A percentile compares a stretch with the other conserved stretches of the same genome.
phyloP scores from a whole-genome alignment of 129 eudicot genomes.

The Solidago caesia region DNA sequence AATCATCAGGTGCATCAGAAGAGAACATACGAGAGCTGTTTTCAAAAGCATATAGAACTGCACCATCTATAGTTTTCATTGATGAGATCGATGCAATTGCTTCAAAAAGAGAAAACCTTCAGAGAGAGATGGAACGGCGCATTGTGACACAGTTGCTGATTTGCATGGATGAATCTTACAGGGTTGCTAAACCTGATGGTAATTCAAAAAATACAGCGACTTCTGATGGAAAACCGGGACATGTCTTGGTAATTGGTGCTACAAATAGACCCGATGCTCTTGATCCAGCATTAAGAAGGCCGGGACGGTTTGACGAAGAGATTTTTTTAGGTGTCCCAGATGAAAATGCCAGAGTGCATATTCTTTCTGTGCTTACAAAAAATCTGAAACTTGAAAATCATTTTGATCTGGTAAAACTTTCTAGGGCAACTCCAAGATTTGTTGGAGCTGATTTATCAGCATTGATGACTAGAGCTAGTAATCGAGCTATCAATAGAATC shows the following conservation, averaged over 20 bases:
- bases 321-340: conserved; percentile 67
- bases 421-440: conserved; percentile 74
- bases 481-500: conserved; percentile 63
- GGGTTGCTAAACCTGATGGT: conserved; percentile 35
- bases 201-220: background rate
- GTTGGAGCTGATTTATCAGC: conserved; percentile 81
- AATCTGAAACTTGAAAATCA: conserved; percentile 53
- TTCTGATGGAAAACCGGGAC: conserved; percentile 45
- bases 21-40: conserved; percentile 78
- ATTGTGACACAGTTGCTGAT: conserved; percentile 82
- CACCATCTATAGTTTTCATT: conserved; percentile 88
- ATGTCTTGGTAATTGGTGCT: conserved; percentile 74
- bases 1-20: conserved; percentile 74
- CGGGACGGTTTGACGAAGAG: conserved; percentile 76
- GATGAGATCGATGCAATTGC: conserved; percentile 95
- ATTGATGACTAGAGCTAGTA: conserved; percentile 59
- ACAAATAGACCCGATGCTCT: conserved; percentile 86
- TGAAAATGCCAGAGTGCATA: conserved; percentile 73
- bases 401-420: conserved; percentile 60
- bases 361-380: conserved; percentile 51
- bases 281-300: conserved; percentile 78
- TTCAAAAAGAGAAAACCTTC: conserved; percentile 78
- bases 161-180: conserved; percentile 83
- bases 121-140: conserved; percentile 46
- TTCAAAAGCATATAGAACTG: conserved; percentile 80